Evolutionary conservation across 192 early-diverging fungal genomes (phyloP), one percentile per base, ranked within the genome.

Genomic region (Endogone sp.): DNA sequence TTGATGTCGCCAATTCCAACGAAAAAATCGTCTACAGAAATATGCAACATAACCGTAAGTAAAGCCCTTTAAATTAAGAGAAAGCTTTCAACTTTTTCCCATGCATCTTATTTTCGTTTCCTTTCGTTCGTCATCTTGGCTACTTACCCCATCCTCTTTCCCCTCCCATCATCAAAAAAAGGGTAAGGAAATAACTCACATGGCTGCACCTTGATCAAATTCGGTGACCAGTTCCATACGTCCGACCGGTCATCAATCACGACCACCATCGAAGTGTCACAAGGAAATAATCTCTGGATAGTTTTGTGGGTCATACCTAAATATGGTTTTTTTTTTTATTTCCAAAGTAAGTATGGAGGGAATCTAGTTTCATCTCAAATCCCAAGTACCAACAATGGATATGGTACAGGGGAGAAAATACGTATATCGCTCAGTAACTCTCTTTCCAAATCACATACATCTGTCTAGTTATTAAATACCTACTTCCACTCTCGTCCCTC

Each of bases 1-100:
- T 99, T 97, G 65, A 99, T 99, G 75, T 99, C 98, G 16, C 96
- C 98, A 63, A 89, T 91, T 29, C 95, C 95, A 2, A 90, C 73
- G 79, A 98, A 99, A 75, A 95, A 99, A 62, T 90, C 90, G 76
- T 96, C 93, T 95, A 16, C 68, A 71, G 49, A 3, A 23, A 26
- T 27, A 66, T 16, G 37, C 3, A 2, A 29, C 3, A 20, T 4
- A 49, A 28, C 26, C 4, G 29, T 21, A 22, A 60, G 26, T 59
- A n/a, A n/a, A n/a, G n/a, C n/a, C n/a, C n/a, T n/a, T n/a, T n/a
- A n/a, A n/a, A n/a, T n/a, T n/a, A n/a, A n/a, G n/a, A n/a, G n/a
- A n/a, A n/a, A n/a, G n/a, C n/a, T n/a, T n/a, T n/a, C n/a, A n/a
- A n/a, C n/a, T n/a, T n/a, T n/a, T n/a, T n/a, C n/a, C n/a, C n/a